Conservation (phyloP, 169 alveolate species). For the Besnoitia besnoiti region DNA sequence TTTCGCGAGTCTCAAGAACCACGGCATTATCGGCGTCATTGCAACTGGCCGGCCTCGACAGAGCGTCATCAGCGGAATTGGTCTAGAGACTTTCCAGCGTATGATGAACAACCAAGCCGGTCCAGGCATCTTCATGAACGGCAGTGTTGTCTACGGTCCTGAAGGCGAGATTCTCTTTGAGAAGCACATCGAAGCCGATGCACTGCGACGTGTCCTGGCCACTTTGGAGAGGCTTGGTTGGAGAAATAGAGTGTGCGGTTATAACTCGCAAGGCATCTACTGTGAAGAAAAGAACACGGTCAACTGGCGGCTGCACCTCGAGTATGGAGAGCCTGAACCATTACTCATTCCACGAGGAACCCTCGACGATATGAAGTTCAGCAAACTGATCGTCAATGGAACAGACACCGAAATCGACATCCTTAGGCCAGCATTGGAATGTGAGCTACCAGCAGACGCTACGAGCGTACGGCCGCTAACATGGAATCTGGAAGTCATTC, state of each 20-base stretch:
- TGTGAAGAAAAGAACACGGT: slow-evolving; percentile 61
- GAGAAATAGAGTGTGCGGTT: slow-evolving; percentile 58
- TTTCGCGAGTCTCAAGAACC: slow-evolving; percentile 30
- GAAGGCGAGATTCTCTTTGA: slow-evolving; percentile 65
- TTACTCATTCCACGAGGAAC: slow-evolving; percentile 33
- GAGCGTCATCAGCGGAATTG: slow-evolving; percentile 47
- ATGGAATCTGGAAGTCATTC: slow-evolving; percentile 73
- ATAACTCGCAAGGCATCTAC: slow-evolving; percentile 58
- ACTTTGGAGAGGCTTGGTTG: slow-evolving; percentile 60
- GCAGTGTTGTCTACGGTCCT: slow-evolving; percentile 70
- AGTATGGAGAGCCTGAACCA: slow-evolving; percentile 57
- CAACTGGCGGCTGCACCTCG: slow-evolving; percentile 51
- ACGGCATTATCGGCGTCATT: slow-evolving; percentile 46
- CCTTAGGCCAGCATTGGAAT: slow-evolving; percentile 70
- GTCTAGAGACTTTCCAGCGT: not conserved
- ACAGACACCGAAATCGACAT: slow-evolving; percentile 62
- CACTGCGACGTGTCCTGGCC: slow-evolving; percentile 55
- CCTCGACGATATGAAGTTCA: slow-evolving; percentile 42
- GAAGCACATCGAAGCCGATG: slow-evolving; percentile 46
- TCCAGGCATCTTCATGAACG: slow-evolving; percentile 76
- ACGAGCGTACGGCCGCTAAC: slow-evolving; percentile 68
- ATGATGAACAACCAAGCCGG: slow-evolving; percentile 48
- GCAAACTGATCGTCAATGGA: slow-evolving; percentile 69
- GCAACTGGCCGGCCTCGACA: slow-evolving; percentile 60
- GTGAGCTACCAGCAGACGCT: slow-evolving; percentile 71